Evolutionary conservation across 2,329 filamentous ascomycete species (phyloP).

Genomic region (Exserohilum turcica): DNA sequence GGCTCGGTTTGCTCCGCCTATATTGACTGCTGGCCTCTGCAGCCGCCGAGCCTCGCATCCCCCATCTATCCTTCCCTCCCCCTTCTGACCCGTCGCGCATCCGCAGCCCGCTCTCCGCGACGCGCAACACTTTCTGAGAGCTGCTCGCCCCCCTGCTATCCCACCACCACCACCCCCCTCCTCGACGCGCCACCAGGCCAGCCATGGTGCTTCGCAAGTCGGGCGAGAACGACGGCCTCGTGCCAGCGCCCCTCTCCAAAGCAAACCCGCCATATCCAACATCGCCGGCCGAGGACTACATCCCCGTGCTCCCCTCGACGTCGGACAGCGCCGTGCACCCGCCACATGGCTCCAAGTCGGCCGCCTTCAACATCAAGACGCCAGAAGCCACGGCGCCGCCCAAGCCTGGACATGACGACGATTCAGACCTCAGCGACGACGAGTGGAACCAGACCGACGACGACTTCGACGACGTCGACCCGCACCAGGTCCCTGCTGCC

Average conservation of each 20-base stretch:
- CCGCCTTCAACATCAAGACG: constrained; percentile 49
- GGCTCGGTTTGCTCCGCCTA: constrained; percentile 1
- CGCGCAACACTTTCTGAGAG: constrained; percentile 1
- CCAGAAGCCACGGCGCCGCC: constrained; percentile 33
- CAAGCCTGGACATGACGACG: constrained; percentile 26
- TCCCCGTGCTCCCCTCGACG: constrained; percentile 28
- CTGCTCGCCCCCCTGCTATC: not conserved
- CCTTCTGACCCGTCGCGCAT: not conserved
- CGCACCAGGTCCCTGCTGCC: constrained; percentile 41
- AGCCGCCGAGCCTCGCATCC: not conserved
- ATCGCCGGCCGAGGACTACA: constrained; percentile 45
- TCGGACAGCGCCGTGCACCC: constrained; percentile 34
- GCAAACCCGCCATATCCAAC: constrained; percentile 54
- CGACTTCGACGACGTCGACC: constrained; percentile 39
- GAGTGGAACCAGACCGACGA: constrained; percentile 46
- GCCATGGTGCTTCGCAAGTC: constrained; percentile 55
- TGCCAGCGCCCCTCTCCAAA: constrained; percentile 49
- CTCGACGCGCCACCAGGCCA: constrained; percentile 10
- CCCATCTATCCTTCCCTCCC: not conserved
- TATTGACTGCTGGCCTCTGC: not conserved
- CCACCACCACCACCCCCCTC: not conserved
- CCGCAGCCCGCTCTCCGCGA: not conserved
- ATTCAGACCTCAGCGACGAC: constrained; percentile 40
- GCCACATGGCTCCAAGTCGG: constrained; percentile 43
- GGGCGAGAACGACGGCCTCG: constrained; percentile 41